phyloP scores from a whole-genome alignment of 2,329 filamentous ascomycete species.

The Penicillium griseofulvum region DNA sequence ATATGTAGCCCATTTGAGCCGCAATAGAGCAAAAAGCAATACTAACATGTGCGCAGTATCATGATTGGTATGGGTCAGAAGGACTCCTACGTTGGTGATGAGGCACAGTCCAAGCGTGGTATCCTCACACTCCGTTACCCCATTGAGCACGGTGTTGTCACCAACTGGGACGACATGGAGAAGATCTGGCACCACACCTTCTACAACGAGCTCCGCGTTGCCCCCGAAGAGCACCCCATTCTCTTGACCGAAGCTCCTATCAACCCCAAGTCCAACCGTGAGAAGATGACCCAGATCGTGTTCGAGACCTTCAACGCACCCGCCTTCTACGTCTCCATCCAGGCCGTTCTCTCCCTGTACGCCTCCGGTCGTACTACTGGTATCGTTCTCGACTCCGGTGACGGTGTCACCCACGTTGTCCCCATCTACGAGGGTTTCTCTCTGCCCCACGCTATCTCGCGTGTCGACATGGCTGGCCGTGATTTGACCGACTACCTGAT shows the following conservation, averaged over 20 bases:
- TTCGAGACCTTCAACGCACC: conserved; percentile 99
- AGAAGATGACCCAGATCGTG: conserved; percentile 99
- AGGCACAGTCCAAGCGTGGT: conserved; percentile 99
- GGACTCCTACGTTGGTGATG: conserved; percentile 99
- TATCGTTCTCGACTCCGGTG: conserved; percentile 99
- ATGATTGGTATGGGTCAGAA: conserved; percentile 99
- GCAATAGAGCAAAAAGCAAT: conserved; percentile 1
- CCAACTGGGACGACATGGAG: conserved; percentile 99
- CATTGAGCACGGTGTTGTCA: conserved; percentile 99
- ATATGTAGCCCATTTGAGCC: background rate
- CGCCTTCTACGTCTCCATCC: conserved; percentile 99
- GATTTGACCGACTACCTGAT: conserved; percentile 99
- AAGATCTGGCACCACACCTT: conserved; percentile 99
- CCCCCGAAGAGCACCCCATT: conserved; percentile 99
- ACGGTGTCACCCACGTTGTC: conserved; percentile 99
- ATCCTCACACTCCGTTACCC: conserved; percentile 99
- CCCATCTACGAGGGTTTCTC: conserved; percentile 99
- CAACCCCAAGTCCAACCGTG: conserved; percentile 99
- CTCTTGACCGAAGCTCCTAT: conserved; percentile 98
- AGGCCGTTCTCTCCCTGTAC: conserved; percentile 98
- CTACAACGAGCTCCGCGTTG: conserved; percentile 99
- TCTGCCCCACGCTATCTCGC: conserved; percentile 98
- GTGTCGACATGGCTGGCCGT: conserved; percentile 99
- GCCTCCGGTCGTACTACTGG: conserved; percentile 99
- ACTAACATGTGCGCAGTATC: conserved; percentile 66